Evolutionary conservation across 306 rosid genomes (phyloP).

Genomic region (Trifolium fragiferum): DNA sequence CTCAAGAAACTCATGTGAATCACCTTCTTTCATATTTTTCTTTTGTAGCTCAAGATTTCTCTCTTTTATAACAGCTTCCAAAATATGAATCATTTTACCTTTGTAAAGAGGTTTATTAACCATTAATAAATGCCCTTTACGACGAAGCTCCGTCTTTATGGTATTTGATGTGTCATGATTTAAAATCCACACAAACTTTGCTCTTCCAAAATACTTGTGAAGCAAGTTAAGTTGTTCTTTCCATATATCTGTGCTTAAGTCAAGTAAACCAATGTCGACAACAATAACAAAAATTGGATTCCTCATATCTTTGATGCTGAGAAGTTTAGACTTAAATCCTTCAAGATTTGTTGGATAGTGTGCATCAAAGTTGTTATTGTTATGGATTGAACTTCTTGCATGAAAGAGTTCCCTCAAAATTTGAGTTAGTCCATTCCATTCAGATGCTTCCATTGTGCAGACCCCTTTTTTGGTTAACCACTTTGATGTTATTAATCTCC

Average conservation of each 20-base stretch:
- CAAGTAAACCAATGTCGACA: slow-evolving; percentile 85
- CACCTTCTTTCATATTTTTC: slow-evolving; percentile 65
- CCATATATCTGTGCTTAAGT: slow-evolving; percentile 99
- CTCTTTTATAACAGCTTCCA: slow-evolving; percentile 77
- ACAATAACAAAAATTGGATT: slow-evolving; percentile 70
- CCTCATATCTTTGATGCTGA: slow-evolving; percentile 64
- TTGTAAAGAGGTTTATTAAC: slow-evolving; percentile 85
- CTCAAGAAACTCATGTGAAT: slow-evolving; percentile 78
- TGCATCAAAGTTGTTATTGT: slow-evolving; percentile 57
- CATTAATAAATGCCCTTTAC: slow-evolving; percentile 77
- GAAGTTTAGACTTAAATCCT: slow-evolving; percentile 60
- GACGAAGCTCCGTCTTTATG: slow-evolving; percentile 83
- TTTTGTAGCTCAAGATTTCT: slow-evolving; percentile 67
- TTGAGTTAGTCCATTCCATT: slow-evolving; percentile 95
- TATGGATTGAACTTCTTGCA: slow-evolving; percentile 55
- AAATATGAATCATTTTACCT: slow-evolving; percentile 80
- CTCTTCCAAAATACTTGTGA: slow-evolving; percentile 73
- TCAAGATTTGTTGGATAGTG: slow-evolving; percentile 57
- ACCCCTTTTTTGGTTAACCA: slow-evolving; percentile 82
- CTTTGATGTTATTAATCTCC: slow-evolving; percentile 70
- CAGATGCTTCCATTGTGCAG: slow-evolving; percentile 78
- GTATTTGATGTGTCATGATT: slow-evolving; percentile 88
- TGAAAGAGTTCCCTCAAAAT: slow-evolving; percentile 75
- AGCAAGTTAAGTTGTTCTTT: slow-evolving; percentile 92
- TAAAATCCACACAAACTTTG: slow-evolving; percentile 89